Evolutionary conservation across 805 yeast genomes (phyloP).

Genomic region (Pichia kluyveri): DNA sequence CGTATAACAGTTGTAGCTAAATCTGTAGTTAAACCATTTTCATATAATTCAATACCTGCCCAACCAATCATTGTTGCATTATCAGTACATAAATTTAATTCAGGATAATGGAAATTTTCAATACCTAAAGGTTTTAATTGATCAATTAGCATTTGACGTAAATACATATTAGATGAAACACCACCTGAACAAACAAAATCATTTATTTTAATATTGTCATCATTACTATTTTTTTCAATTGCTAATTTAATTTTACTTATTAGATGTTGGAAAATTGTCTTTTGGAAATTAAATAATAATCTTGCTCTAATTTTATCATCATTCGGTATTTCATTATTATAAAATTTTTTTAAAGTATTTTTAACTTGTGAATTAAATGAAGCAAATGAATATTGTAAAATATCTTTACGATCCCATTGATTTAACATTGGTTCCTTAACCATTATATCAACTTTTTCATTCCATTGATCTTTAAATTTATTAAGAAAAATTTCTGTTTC

Average conservation of each 20-base stretch:
- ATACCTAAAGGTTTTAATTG: slow-evolving; percentile 26
- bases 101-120: slow-evolving; percentile 55
- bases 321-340: slow-evolving; percentile 10
- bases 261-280: slow-evolving; percentile 63
- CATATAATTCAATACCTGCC: slow-evolving; percentile 88
- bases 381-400: slow-evolving; percentile 64
- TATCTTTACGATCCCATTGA: slow-evolving; percentile 35
- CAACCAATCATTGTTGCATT: slow-evolving; percentile 97
- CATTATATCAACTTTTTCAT: slow-evolving; percentile 19
- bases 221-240: slow-evolving; percentile 23
- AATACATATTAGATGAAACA: slow-evolving; percentile 66
- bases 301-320: slow-evolving; percentile 28
- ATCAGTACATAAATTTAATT: slow-evolving; percentile 72
- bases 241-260: slow-evolving; percentile 52
- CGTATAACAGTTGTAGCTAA: slow-evolving; percentile 54
- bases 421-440: slow-evolving; percentile 44
- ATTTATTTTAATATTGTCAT: slow-evolving; percentile 15
- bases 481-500: slow-evolving; percentile 57
- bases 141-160: slow-evolving; percentile 40
- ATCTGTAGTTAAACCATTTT: slow-evolving; percentile 41
- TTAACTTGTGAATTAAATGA: slow-evolving; percentile 38
- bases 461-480: slow-evolving; percentile 25
- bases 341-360: slow-evolving; percentile 19
- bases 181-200: slow-evolving; percentile 86
- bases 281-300: slow-evolving; percentile 53